Base-by-base conservation (phyloP, 106 monocot genomes). In the Apostasia ramifera region DNA sequence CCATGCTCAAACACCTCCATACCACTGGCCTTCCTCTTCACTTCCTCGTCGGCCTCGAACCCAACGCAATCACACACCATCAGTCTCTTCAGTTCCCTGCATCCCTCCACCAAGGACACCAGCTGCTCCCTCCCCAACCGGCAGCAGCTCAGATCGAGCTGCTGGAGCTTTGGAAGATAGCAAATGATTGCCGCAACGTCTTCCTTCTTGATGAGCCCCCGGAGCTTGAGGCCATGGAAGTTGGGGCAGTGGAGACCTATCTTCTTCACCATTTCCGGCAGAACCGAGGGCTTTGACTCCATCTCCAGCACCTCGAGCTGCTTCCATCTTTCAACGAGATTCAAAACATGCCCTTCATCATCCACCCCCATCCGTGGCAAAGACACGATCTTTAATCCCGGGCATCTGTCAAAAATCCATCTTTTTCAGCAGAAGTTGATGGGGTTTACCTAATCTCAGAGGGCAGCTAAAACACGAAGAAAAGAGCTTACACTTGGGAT, bases 231-330 rank as follows among this genome's bases (percentile, higher is more conserved):
- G 3, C 73, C 70, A 1, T 5, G 15, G 39, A 86, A 74, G n/a
- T 60, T 71, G 2, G 41, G 59, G 77, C 80, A 86, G 71, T 65
- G 45, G 72, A 58, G 1, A 3, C 75, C 66, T 53, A 86, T 76
- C 44, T 73, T 49, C 46, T 59, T 12, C 1, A 69, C 73, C 26
- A 77, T 10, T 44, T 79, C 74, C 3, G 53, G 4, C 46, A 86
- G 80, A 37, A 75, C 74, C 0, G 85, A 75, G 5, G 85, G 86
- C 58, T 86, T 86, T 2, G 73, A 59, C 56, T 67, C 79, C 70
- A 86, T 79, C 50, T 82, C 82, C 5, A 86, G 76, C 10, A 44
- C 40, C 68, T 82, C 76, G 3, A 86, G 86, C 5, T 79, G 73
- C 8, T 49, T 74, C 79, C 75, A 80, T 7, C 66, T 73, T 6